Base-by-base conservation (phyloP, 2,329 filamentous ascomycete species). In the Cordyceps fumosorosea region DNA sequence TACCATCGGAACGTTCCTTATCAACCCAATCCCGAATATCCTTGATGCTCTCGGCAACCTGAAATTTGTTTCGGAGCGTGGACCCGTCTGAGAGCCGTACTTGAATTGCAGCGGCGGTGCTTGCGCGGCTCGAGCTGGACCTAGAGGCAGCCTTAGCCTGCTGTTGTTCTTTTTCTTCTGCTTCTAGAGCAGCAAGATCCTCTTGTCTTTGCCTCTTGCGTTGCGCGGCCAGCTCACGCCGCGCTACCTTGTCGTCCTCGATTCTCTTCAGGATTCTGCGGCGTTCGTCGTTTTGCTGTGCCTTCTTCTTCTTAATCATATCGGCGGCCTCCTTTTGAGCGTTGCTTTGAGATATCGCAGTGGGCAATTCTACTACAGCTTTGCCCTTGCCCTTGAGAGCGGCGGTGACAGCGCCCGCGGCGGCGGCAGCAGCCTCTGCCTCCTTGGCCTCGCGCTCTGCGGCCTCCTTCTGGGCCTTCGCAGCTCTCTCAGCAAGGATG, bases 21-120 rank as follows among this genome's bases (percentile, higher is more conserved):
- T 93, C 89, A 8, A 98, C 82, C 90, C 91, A 97, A 7, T 79
- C 75, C 8, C 93, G 84, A 1, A 98, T 87, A 50, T 90, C 84
- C 7, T 73, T 77, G 3, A 97, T 80, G 0, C 83, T 89, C 7
- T 83, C 79, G 2, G 77, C 77, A 24, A 86, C 84, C 12, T 84
- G 78, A 72, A 97, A 96, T 20, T 83, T 85, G 3, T 81, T 83
- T 47, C 91, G 86, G 20, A 97, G 83, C 1, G 87, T 92, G 12
- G 87, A 88, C 11, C 93, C 93, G 70, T 97, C 91, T 62, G 96
- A 89, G 0, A 96, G 79, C 8, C 93, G 85, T 20, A 96, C 84
- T 69, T 95, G 91, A 1, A 97, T 77, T 20, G 88, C 83, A 0
- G 76, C 72, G 67, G 72, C 72, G 18, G 69, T 70, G 7, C 72